Conservation (phyloP, 345 rosid genomes). For the Acer campestre region DNA sequence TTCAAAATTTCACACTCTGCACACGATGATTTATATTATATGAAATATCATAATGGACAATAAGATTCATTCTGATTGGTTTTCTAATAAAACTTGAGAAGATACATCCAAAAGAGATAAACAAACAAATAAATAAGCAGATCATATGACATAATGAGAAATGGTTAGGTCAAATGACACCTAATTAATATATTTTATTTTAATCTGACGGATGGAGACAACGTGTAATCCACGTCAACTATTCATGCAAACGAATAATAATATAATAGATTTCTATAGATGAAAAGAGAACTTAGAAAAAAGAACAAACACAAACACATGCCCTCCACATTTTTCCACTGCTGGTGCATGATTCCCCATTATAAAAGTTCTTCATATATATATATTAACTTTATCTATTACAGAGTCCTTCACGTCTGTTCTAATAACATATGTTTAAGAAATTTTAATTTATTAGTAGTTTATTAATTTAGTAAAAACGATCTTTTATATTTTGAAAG, state of each 20-base stretch:
- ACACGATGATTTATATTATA: too few species aligned
- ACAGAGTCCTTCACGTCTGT: too few species aligned
- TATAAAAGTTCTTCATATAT: conserved; percentile 24
- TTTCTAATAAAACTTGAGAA: conserved; percentile 14
- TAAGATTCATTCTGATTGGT: conserved; percentile 18
- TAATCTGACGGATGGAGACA: conserved; percentile 17
- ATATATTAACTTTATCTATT: conserved; percentile 9
- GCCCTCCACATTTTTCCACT: conserved; percentile 29
- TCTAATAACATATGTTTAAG: too few species aligned
- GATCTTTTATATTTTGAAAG: too few species aligned
- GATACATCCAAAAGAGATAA: conserved; percentile 16
- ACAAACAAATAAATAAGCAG: conserved; percentile 13
- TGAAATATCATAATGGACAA: neutral
- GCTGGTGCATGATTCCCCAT: conserved; percentile 60
- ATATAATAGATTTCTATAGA: conserved; percentile 15
- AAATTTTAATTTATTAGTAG: too few species aligned
- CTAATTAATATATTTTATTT: conserved; percentile 6
- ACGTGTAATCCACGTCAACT: conserved; percentile 41
- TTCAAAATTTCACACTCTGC: too few species aligned
- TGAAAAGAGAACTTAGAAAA: conserved; percentile 23
- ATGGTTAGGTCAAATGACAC: conserved; percentile 51
- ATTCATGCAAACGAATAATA: conserved; percentile 23
- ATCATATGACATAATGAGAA: neutral
- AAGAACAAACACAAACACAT: conserved; percentile 21
- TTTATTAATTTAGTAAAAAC: too few species aligned